Percentiles rank a stretch among this genome's conserved stretches.
These are phyloP conservation scores for Anisogramma anomala DNA, from an alignment of 2,329 filamentous ascomycete species.

Conservation along the genomic window DNA sequence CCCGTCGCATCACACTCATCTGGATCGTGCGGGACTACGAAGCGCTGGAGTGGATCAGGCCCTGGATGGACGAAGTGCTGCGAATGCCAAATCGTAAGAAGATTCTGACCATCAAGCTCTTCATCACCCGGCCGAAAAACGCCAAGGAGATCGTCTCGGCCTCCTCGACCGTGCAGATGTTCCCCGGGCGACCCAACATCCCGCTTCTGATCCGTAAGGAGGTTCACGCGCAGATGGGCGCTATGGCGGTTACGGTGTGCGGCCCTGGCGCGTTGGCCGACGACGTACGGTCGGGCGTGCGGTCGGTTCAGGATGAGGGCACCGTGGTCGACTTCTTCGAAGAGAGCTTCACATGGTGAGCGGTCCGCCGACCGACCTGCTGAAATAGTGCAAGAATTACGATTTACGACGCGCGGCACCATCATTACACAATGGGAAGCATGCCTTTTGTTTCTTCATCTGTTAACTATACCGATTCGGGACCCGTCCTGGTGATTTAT, in stretches of 20 bases:
- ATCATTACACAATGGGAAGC: neutral
- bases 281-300: slow-evolving; percentile 59
- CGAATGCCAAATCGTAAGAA: slow-evolving; percentile 71
- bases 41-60: slow-evolving; percentile 83
- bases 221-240: slow-evolving; percentile 69
- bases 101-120: slow-evolving; percentile 74
- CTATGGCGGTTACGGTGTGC: slow-evolving; percentile 77
- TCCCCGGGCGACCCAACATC: slow-evolving; percentile 77
- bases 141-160: slow-evolving; percentile 70
- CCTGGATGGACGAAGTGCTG: slow-evolving; percentile 68
- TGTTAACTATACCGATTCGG: slow-evolving; percentile 3
- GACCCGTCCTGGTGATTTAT: slow-evolving; percentile 7
- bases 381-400: slow-evolving; percentile 8
- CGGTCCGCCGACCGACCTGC: neutral
- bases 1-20: slow-evolving; percentile 68
- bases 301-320: slow-evolving; percentile 46
- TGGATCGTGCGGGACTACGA: slow-evolving; percentile 90
- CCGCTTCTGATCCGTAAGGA: slow-evolving; percentile 70
- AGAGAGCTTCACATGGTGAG: slow-evolving; percentile 60
- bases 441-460: neutral
- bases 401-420: slow-evolving; percentile 3
- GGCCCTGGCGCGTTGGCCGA: slow-evolving; percentile 65
- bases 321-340: slow-evolving; percentile 64
- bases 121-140: slow-evolving; percentile 77
- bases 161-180: slow-evolving; percentile 77